Conservation (phyloP, 2,329 filamentous ascomycete species). For the Grosmannia clavigera region DNA sequence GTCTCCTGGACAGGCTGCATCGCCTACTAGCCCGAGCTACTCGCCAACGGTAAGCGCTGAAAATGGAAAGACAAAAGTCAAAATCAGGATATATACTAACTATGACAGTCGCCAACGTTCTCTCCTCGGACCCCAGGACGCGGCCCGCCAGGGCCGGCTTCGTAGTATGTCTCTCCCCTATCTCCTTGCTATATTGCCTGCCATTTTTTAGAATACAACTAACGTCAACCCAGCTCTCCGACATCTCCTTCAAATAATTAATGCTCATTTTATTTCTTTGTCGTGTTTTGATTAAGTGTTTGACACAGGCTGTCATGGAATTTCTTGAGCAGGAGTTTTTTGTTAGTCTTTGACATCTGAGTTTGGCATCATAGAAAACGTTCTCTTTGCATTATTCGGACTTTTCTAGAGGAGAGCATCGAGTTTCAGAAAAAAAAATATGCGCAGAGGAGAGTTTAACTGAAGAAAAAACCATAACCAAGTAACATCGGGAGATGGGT, state of each 20-base stretch:
- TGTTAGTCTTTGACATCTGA: not conserved
- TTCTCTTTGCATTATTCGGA: not conserved
- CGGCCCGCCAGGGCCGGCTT: slow-evolving; percentile 22
- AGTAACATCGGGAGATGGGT: not conserved
- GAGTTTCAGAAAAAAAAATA: not conserved
- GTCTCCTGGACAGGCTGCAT: slow-evolving; percentile 40
- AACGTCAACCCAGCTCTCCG: slow-evolving; percentile 19
- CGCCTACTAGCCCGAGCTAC: slow-evolving; percentile 57
- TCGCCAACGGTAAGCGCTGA: slow-evolving; percentile 44
- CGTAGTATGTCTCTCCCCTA: slow-evolving; percentile 22
- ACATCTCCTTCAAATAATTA: slow-evolving; percentile 26
- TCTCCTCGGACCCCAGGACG: slow-evolving; percentile 32
- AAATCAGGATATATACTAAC: not conserved
- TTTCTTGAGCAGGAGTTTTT: slow-evolving; percentile 4
- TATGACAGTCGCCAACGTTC: slow-evolving; percentile 28
- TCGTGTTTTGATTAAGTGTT: slow-evolving; percentile 9
- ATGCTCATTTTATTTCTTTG: slow-evolving; percentile 6
- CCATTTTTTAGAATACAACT: not conserved
- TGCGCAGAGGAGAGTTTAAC: not conserved
- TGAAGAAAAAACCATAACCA: slow-evolving; percentile 1
- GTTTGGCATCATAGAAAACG: not conserved
- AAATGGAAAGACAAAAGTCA: not conserved
- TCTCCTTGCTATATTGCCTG: not conserved
- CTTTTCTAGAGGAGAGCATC: not conserved
- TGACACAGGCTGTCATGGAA: slow-evolving; percentile 8